phyloP scores from a whole-genome alignment of 108 stramenopile species.

The Nitzschia sp. region DNA sequence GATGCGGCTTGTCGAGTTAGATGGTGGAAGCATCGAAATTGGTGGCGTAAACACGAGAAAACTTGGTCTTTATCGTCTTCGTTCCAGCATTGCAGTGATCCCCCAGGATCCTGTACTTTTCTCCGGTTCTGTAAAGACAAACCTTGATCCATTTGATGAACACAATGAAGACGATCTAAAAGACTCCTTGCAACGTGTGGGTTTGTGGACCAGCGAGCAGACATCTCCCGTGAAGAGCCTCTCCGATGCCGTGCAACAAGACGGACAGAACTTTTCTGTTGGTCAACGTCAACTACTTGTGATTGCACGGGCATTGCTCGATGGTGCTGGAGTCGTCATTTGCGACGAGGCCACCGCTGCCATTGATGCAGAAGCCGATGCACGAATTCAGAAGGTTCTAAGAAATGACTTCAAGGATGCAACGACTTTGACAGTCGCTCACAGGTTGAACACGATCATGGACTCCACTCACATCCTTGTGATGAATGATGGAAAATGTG shows the following conservation, averaged over 20 bases:
- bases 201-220: constrained; percentile 37
- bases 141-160: constrained; percentile 85
- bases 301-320: constrained; percentile 86
- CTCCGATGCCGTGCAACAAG: constrained; percentile 72
- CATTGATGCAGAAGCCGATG: constrained; percentile 89
- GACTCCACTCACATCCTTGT: constrained; percentile 89
- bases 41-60: constrained; percentile 76
- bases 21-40: constrained; percentile 64
- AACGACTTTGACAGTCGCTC: constrained; percentile 85
- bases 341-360: constrained; percentile 89
- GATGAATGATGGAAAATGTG: constrained; percentile 81
- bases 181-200: constrained; percentile 64
- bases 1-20: constrained; percentile 67
- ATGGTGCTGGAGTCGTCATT: constrained; percentile 59
- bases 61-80: constrained; percentile 68
- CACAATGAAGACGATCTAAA: constrained; percentile 51
- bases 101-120: constrained; percentile 93
- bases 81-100: constrained; percentile 82
- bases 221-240: constrained; percentile 45
- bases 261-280: constrained; percentile 82
- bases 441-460: constrained; percentile 90
- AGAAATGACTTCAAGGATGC: constrained; percentile 58
- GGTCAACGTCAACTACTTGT: constrained; percentile 94
- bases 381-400: constrained; percentile 77
- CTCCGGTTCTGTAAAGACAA: constrained; percentile 76